Evolutionary conservation across 2,329 filamentous ascomycete genomes (phyloP), one percentile per base, ranked within the genome.

Genomic region (Amesomyces nigricolor): DNA sequence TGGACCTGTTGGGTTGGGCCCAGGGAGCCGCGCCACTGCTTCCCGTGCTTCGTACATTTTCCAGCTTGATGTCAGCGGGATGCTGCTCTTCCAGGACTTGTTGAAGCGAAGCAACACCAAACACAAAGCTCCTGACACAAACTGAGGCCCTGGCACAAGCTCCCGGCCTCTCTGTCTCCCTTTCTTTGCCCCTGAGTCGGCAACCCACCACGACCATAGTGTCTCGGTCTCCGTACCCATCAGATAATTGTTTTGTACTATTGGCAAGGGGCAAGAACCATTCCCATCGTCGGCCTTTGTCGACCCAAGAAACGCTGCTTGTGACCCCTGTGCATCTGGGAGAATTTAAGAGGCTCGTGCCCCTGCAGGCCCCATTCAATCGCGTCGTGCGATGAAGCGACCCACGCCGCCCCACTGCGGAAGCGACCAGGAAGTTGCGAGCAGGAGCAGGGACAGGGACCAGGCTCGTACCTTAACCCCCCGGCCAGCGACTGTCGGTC

Each of bases 371-470:
- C 47, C 47, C 51, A 16, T 51, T 53, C 59, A 59, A 51, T 53
- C 9, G 42, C 29, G 47, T 58, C 43, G 53, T 38, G 43, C 43
- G 35, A 43, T 40, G 29, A 44, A 51, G 26, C 19, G 42, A 38
- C 42, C 58, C 53, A 57, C 58, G 37, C 37, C 57, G 59, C 55
- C 53, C 62, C 63, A 64, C 62, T 53, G 47, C 50, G 57, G 46
- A 60, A 60, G 59, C 44, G 54, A 61, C 56, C 19, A 45, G 32
- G 29, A 53, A 61, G 54, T 58, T 58, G 55, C 47, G 53, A 48
- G 49, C 62, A 63, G 57, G 62, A 54, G 58, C 63, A 59, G 53
- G 62, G 59, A 47, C 62, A 63, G 57, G 62, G 56, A 59, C 63
- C 59, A 55, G 62, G 59, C 53, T 61, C 49, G 50, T 52, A 58